A percentile compares a stretch with the other conserved stretches of the same genome.
Conservation (phyloP, 805 yeast genomes). For the Blastobotrys muscicola region DNA sequence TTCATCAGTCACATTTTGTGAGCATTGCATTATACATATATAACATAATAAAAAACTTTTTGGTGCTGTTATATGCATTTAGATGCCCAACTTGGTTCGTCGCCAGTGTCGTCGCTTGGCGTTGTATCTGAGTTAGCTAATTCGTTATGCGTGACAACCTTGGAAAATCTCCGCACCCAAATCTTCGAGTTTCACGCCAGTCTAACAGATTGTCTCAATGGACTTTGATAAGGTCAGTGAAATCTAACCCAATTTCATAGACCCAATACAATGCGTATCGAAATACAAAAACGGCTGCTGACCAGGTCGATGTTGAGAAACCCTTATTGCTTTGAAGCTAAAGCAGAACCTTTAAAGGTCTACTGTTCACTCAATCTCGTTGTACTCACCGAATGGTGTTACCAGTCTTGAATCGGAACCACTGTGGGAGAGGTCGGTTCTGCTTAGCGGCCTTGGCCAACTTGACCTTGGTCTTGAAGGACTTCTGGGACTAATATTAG, state of each 20-base stretch:
- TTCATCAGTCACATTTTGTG: conserved; percentile 1
- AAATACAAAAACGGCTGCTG: too few relatives aligned
- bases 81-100: conserved; percentile 97
- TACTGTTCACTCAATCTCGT: background rate
- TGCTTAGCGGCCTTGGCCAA: conserved; percentile 98
- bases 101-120: conserved; percentile 99
- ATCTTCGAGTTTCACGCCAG: too few relatives aligned
- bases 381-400: conserved; percentile 64
- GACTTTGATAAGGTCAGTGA: too few relatives aligned
- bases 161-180: background rate
- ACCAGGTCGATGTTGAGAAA: too few relatives aligned
- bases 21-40: background rate
- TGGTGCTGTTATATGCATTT: conserved; percentile 28
- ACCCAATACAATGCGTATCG: too few relatives aligned
- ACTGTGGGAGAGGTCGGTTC: conserved; percentile 99
- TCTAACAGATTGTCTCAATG: too few relatives aligned
- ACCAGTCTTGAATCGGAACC: conserved; percentile 97
- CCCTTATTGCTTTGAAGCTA: too few relatives aligned
- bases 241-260: too few relatives aligned
- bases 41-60: background rate
- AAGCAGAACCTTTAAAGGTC: too few relatives aligned
- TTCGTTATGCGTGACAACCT: background rate
- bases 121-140: conserved; percentile 53
- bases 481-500: conserved; percentile 51
- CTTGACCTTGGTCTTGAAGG: conserved; percentile 96